These are phyloP conservation scores for Theileria orientalis DNA, from an alignment of 169 alveolate species.

Conservation along the genomic window DNA sequence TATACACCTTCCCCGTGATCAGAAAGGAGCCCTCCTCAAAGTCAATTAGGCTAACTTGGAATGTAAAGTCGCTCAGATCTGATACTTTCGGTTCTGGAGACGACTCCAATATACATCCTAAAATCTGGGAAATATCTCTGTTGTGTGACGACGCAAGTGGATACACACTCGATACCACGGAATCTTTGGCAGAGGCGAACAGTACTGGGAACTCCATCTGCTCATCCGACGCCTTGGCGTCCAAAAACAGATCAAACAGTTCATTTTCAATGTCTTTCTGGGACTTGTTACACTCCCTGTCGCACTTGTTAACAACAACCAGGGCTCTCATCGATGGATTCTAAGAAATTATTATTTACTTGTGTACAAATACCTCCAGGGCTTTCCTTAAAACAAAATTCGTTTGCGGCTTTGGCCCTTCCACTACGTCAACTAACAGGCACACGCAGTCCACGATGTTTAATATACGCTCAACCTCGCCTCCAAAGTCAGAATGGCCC, in stretches of 20 bases:
- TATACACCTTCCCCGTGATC: slow-evolving; percentile 77
- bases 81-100: slow-evolving; percentile 55
- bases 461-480: slow-evolving; percentile 96
- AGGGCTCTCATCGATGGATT: slow-evolving; percentile 72
- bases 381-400: slow-evolving; percentile 76
- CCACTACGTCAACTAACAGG: slow-evolving; percentile 94
- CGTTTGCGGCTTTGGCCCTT: slow-evolving; percentile 92
- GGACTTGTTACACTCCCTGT: slow-evolving; percentile 71
- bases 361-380: slow-evolving; percentile 63
- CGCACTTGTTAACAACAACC: slow-evolving; percentile 77
- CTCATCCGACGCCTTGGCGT: slow-evolving; percentile 87
- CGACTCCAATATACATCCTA: slow-evolving; percentile 24
- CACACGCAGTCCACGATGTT: slow-evolving; percentile 95
- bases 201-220: slow-evolving; percentile 89
- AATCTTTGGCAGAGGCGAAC: slow-evolving; percentile 90
- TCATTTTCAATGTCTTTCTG: slow-evolving; percentile 91
- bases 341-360: too few relatives aligned
- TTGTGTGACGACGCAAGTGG: slow-evolving; percentile 25
- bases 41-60: slow-evolving; percentile 75
- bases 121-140: slow-evolving; percentile 31
- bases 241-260: slow-evolving; percentile 87
- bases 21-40: slow-evolving; percentile 74
- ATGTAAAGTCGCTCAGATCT: slow-evolving; percentile 54
- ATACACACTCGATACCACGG: slow-evolving; percentile 68
- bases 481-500: slow-evolving; percentile 98